Evolutionary conservation across 345 rosid species (phyloP).

Genomic region (Linum lewisii): DNA sequence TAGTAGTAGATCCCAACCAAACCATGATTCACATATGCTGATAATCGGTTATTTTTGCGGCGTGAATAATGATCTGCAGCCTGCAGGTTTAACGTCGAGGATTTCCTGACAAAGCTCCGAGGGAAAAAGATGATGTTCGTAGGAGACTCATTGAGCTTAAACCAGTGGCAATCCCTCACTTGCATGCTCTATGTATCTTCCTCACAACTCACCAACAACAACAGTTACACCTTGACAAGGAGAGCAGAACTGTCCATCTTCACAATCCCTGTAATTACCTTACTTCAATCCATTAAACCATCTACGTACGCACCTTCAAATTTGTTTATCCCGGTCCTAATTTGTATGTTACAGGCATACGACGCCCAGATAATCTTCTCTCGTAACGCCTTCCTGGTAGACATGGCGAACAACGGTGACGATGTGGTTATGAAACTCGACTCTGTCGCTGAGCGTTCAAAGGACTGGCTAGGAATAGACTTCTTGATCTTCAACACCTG

Average conservation of each 20-base stretch:
- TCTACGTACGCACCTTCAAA: too few species aligned
- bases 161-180: slow-evolving; percentile 86
- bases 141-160: slow-evolving; percentile 75
- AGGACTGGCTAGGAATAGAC: slow-evolving; percentile 45
- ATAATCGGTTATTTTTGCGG: too few species aligned
- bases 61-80: too few species aligned
- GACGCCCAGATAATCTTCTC: slow-evolving; percentile 38
- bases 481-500: slow-evolving; percentile 62
- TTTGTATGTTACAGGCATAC: slow-evolving; percentile 29
- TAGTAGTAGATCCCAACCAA: too few species aligned
- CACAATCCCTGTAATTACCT: slow-evolving; percentile 29
- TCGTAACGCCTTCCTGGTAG: slow-evolving; percentile 72
- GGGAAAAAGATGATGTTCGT: slow-evolving; percentile 73
- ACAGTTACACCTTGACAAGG: slow-evolving; percentile 18
- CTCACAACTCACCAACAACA: slow-evolving; percentile 23
- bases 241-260: slow-evolving; percentile 45
- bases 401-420: slow-evolving; percentile 22
- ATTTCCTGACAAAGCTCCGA: slow-evolving; percentile 31
- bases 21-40: too few species aligned
- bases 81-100: slow-evolving; percentile 52
- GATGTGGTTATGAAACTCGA: slow-evolving; percentile 46
- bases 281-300: too few species aligned
- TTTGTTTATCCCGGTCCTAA: too few species aligned
- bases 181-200: slow-evolving; percentile 64
- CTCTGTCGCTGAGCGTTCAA: slow-evolving; percentile 45